Conservation (phyloP, 1,284 basidiomycete species). For the Phenoliferia sp. region DNA sequence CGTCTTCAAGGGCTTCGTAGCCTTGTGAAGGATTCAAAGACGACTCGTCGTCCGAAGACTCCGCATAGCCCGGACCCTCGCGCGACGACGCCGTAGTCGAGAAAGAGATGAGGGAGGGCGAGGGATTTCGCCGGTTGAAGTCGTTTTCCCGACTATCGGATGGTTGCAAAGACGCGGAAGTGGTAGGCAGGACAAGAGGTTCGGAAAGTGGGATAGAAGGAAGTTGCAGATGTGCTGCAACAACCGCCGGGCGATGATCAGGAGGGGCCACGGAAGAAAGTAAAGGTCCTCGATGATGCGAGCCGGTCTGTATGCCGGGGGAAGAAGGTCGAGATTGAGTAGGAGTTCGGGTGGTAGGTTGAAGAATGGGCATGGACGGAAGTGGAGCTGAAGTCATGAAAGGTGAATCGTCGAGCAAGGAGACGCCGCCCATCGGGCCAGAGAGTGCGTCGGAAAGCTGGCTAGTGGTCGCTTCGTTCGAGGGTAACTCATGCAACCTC, state of each 20-base stretch:
- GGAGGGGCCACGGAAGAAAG: not conserved
- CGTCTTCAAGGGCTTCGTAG: conserved; percentile 17
- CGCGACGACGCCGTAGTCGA: conserved; percentile 8
- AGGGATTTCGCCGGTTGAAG: not conserved
- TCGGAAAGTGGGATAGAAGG: not conserved
- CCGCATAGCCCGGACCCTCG: not conserved
- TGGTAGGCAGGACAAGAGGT: not conserved
- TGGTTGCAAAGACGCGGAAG: not conserved
- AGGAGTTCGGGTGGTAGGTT: not conserved
- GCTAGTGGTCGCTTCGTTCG: not conserved
- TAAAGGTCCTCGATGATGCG: too few species aligned
- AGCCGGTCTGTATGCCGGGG: too few species aligned
- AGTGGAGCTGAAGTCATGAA: not conserved
- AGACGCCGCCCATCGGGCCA: not conserved
- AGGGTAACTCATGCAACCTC: not conserved
- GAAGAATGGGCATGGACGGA: not conserved
- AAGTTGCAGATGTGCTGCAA: not conserved
- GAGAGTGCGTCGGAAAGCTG: conserved; percentile 24
- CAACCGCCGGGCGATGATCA: not conserved
- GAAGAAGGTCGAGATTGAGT: not conserved
- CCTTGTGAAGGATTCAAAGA: conserved; percentile 3
- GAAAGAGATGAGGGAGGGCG: not conserved
- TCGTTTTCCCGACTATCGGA: too few species aligned
- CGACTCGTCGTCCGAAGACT: not conserved
- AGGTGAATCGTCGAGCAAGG: not conserved